Conservation (phyloP, 371 early-diverging fungal genomes). For the Mucor indicus region DNA sequence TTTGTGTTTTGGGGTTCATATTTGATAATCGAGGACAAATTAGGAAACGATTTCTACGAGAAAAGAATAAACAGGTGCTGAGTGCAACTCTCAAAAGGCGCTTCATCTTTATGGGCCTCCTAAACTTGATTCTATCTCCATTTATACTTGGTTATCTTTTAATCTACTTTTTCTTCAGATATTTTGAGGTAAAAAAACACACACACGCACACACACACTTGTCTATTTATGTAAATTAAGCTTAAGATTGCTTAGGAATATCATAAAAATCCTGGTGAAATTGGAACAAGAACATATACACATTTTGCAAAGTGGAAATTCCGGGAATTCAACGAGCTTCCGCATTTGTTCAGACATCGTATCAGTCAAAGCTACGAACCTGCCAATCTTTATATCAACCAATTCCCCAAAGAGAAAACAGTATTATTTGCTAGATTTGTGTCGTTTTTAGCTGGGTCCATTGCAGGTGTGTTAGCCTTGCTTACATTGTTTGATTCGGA, state of each 20-base stretch:
- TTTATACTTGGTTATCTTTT: conserved; percentile 83
- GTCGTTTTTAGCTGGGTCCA: conserved; percentile 85
- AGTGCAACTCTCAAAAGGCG: conserved; percentile 73
- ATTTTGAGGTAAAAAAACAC: conserved; percentile 76
- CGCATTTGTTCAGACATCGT: conserved; percentile 82
- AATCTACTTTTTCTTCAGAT: conserved; percentile 86
- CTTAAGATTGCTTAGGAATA: conserved; percentile 66
- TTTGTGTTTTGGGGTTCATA: conserved; percentile 79
- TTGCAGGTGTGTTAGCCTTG: conserved; percentile 81
- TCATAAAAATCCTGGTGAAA: conserved; percentile 81
- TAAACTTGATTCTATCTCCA: conserved; percentile 85
- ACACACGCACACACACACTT: no score
- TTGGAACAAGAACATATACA: conserved; percentile 82
- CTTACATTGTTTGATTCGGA: conserved; percentile 89
- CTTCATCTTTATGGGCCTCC: conserved; percentile 83
- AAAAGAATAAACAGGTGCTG: conserved; percentile 58
- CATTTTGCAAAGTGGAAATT: conserved; percentile 90
- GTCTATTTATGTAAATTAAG: no score
- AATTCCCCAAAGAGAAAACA: conserved; percentile 85
- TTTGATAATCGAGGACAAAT: conserved; percentile 86
- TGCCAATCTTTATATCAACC: conserved; percentile 82
- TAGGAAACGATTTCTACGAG: conserved; percentile 73
- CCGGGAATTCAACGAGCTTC: conserved; percentile 96
- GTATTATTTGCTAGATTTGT: conserved; percentile 85
- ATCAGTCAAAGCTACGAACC: conserved; percentile 66